Conservation (phyloP, 306 rosid species). For the Vachellia pachyceras region DNA sequence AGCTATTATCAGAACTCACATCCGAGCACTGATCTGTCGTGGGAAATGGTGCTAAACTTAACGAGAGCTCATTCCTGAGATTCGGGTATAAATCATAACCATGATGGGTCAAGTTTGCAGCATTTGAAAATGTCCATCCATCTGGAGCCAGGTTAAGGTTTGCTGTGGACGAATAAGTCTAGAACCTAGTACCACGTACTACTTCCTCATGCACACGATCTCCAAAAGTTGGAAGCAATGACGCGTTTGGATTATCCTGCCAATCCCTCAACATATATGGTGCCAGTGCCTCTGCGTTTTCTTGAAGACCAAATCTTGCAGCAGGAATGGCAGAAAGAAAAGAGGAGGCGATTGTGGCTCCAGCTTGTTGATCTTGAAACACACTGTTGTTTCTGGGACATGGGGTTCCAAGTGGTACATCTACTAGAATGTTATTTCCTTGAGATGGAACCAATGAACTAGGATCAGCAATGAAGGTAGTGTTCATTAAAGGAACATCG, state of each 20-base stretch:
- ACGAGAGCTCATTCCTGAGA: constrained; percentile 65
- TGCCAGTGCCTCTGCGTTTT: constrained; percentile 39
- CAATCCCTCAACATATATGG: constrained; percentile 44
- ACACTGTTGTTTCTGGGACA: constrained; percentile 45
- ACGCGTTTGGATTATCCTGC: constrained; percentile 47
- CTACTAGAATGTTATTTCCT: constrained; percentile 40
- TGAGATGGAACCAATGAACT: constrained; percentile 42
- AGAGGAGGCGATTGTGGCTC: constrained; percentile 46
- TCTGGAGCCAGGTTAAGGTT: constrained; percentile 48
- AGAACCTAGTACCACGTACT: constrained; percentile 37
- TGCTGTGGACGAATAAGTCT: constrained; percentile 42
- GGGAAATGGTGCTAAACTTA: constrained; percentile 67
- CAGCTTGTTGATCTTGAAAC: constrained; percentile 49
- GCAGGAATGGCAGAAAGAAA: constrained; percentile 53
- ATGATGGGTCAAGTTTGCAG: constrained; percentile 46
- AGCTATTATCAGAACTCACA: constrained; percentile 47
- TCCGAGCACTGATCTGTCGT: constrained; percentile 60
- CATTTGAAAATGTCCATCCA: constrained; percentile 62
- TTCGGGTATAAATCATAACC: constrained; percentile 44
- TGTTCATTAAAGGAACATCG: constrained; percentile 36
- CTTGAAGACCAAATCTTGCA: constrained; percentile 55
- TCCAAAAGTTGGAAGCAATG: constrained; percentile 29
- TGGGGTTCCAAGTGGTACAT: constrained; percentile 41
- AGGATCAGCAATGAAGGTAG: constrained; percentile 36
- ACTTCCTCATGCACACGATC: constrained; percentile 39